Conservation (phyloP, 306 rosid species). For the Quercus suber region DNA sequence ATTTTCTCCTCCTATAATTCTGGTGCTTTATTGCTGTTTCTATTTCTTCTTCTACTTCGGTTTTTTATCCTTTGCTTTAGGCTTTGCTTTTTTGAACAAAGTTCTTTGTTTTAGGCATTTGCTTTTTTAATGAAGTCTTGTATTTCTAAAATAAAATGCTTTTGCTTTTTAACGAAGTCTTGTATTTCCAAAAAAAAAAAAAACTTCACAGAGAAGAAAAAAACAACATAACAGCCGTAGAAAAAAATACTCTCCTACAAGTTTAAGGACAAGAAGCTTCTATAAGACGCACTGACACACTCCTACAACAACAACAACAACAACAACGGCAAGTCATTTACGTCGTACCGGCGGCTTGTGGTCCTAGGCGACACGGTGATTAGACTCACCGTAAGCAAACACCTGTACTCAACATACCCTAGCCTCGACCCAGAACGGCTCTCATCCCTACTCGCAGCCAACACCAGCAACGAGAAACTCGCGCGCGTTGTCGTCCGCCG, state of each 20-base stretch:
- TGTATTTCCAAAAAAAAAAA: no score
- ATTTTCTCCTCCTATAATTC: no score
- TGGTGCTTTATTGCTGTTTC: no score
- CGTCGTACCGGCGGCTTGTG: constrained; percentile 63
- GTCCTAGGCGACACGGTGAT: constrained; percentile 64
- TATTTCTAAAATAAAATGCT: no score
- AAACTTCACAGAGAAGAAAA: no score
- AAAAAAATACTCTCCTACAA: constrained; percentile 32
- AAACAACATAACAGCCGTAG: constrained; percentile 18
- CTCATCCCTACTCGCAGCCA: constrained; percentile 61
- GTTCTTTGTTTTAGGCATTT: no score
- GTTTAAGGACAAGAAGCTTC: constrained; percentile 48
- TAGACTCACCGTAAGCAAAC: constrained; percentile 39
- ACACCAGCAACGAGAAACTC: constrained; percentile 72
- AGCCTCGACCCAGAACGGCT: constrained; percentile 47
- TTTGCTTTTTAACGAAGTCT: no score
- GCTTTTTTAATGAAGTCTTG: no score
- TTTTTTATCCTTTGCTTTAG: no score
- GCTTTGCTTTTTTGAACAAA: no score
- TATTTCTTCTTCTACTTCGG: no score
- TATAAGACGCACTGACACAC: constrained; percentile 75
- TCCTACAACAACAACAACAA: constrained; percentile 26
- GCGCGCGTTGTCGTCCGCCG: constrained; percentile 65
- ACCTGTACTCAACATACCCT: constrained; percentile 42
- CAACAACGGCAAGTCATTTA: neutral